Evolutionary conservation across 1,139 yeast genomes (phyloP).

Genomic region (Protomyces lactucae-debilis): DNA sequence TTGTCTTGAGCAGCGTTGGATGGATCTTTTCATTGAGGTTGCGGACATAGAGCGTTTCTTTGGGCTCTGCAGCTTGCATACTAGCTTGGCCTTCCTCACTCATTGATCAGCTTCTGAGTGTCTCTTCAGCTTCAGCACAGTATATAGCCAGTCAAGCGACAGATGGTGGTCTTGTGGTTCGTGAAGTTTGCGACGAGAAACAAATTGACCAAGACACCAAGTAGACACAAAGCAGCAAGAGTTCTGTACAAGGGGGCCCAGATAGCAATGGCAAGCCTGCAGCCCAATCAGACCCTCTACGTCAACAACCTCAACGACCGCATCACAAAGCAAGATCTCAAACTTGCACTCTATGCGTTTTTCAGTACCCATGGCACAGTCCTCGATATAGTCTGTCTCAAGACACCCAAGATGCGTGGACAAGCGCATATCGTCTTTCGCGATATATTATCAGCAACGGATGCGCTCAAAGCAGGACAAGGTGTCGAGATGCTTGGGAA

Average conservation of each 20-base stretch:
- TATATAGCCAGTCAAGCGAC: not conserved
- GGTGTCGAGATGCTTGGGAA: constrained; percentile 55
- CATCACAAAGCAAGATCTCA: constrained; percentile 38
- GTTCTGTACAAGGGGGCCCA: too few relatives aligned
- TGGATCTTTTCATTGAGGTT: constrained; percentile 70
- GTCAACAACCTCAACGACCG: constrained; percentile 17
- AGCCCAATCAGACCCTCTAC: constrained; percentile 18
- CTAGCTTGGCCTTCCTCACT: too few relatives aligned
- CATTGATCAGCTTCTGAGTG: not conserved
- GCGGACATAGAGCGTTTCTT: constrained; percentile 49
- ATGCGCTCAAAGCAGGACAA: constrained; percentile 52
- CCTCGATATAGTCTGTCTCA: constrained; percentile 54
- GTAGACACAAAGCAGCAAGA: too few relatives aligned
- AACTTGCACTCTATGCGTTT: constrained; percentile 43
- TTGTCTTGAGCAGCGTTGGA: constrained; percentile 47
- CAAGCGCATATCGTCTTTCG: constrained; percentile 69
- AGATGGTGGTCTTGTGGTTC: not conserved
- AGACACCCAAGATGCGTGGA: constrained; percentile 61
- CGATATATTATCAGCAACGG: constrained; percentile 48
- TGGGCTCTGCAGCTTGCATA: not conserved
- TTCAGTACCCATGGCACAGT: constrained; percentile 52
- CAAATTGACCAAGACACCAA: too few relatives aligned
- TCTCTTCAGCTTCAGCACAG: not conserved
- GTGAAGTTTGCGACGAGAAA: not conserved
- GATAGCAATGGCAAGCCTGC: not conserved